Percentiles rank a stretch among this genome's conserved stretches.
Conservation (phyloP, 2,329 filamentous ascomycete species). For the Epichloe baconii region DNA sequence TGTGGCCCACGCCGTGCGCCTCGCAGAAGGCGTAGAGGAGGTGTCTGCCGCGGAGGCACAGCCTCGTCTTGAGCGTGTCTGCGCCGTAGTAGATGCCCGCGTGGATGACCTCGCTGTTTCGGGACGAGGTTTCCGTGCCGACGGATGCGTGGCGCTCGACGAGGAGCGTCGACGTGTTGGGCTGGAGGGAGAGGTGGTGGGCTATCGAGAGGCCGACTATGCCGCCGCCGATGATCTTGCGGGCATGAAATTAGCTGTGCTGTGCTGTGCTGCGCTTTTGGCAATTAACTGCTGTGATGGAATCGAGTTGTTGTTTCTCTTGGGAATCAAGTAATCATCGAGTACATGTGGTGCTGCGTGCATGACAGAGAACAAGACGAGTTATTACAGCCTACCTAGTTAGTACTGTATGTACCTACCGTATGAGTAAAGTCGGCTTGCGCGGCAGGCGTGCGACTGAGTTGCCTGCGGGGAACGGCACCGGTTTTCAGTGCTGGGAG, state of each 20-base stretch:
- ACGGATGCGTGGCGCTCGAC: slow-evolving; percentile 65
- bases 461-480: slow-evolving; percentile 9
- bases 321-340: neutral
- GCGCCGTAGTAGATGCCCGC: slow-evolving; percentile 83
- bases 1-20: slow-evolving; percentile 52
- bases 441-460: slow-evolving; percentile 22
- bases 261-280: no score
- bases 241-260: neutral
- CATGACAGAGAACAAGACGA: no score
- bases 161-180: slow-evolving; percentile 54
- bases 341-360: neutral
- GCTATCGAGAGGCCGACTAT: slow-evolving; percentile 73
- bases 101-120: slow-evolving; percentile 94
- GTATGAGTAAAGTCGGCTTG: slow-evolving; percentile 32
- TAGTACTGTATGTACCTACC: slow-evolving; percentile 25
- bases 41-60: slow-evolving; percentile 67
- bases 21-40: slow-evolving; percentile 70
- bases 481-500: neutral
- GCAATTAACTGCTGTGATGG: no score
- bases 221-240: slow-evolving; percentile 43
- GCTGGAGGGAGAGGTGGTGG: slow-evolving; percentile 52
- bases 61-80: slow-evolving; percentile 61
- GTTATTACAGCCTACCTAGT: neutral
- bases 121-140: slow-evolving; percentile 76
- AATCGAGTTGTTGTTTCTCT: no score